A percentile compares a stretch with the other conserved stretches of the same genome.
These are phyloP conservation scores for Fusarium pseudograminearum DNA, from an alignment of 2,329 filamentous ascomycete genomes.

Conservation along the genomic window DNA sequence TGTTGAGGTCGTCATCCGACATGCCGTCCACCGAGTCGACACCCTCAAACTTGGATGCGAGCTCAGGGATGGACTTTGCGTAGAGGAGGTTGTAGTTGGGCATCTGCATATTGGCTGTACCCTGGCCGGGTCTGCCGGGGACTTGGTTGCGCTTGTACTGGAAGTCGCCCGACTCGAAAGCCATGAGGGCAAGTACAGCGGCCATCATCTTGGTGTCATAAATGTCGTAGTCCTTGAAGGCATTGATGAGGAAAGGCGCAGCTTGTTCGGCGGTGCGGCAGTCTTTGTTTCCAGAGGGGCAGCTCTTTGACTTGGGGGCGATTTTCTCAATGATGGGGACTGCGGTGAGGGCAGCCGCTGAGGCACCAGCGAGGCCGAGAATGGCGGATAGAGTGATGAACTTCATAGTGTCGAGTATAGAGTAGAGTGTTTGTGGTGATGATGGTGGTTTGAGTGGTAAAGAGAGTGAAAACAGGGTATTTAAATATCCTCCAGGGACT, in stretches of 20 bases:
- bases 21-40: slow-evolving; percentile 47
- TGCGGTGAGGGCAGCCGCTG: slow-evolving; percentile 44
- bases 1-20: slow-evolving; percentile 51
- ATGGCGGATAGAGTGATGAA: slow-evolving; percentile 41
- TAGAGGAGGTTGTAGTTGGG: slow-evolving; percentile 60
- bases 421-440: neutral
- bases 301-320: slow-evolving; percentile 67
- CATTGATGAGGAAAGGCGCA: slow-evolving; percentile 65
- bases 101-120: slow-evolving; percentile 71
- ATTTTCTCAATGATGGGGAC: slow-evolving; percentile 63
- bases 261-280: slow-evolving; percentile 75
- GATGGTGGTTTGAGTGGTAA: neutral
- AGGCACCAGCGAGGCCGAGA: slow-evolving; percentile 34
- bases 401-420: slow-evolving; percentile 43
- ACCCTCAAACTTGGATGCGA: slow-evolving; percentile 52
- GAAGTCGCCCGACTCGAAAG: slow-evolving; percentile 77
- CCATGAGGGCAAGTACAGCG: slow-evolving; percentile 76
- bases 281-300: slow-evolving; percentile 64
- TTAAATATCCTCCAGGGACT: slow-evolving; percentile 31
- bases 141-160: slow-evolving; percentile 75
- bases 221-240: slow-evolving; percentile 70
- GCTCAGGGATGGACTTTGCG: slow-evolving; percentile 57
- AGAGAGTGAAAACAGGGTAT: neutral
- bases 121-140: slow-evolving; percentile 73
- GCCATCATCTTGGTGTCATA: slow-evolving; percentile 70